Percentiles rank a stretch among this genome's conserved stretches.
Evolutionary conservation across 2,329 filamentous ascomycete species (phyloP).

Genomic region (Dothistroma pini): DNA sequence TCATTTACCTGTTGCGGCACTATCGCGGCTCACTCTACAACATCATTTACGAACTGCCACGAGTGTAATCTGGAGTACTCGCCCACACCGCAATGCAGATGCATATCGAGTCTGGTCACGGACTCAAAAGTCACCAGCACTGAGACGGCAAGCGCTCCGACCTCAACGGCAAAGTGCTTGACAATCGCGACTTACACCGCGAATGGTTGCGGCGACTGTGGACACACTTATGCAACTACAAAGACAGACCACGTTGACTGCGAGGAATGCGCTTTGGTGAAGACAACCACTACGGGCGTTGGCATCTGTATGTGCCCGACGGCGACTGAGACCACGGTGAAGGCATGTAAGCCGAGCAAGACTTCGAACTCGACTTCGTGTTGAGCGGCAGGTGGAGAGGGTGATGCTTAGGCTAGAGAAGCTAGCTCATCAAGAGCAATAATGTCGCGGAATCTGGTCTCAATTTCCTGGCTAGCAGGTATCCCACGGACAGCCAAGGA

Average conservation of each 20-base stretch:
- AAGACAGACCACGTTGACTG: slow-evolving; percentile 12
- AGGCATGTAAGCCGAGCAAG: background rate
- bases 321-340: slow-evolving; percentile 3
- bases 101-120: slow-evolving; percentile 4
- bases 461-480: too few species aligned
- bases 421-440: too few species aligned
- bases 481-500: background rate
- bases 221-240: slow-evolving; percentile 11
- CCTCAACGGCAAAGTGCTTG: background rate
- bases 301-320: slow-evolving; percentile 17
- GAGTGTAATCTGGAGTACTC: slow-evolving; percentile 8
- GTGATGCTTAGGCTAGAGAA: too few species aligned
- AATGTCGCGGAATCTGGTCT: too few species aligned
- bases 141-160: slow-evolving; percentile 9
- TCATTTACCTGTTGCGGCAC: slow-evolving; percentile 16
- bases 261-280: slow-evolving; percentile 11
- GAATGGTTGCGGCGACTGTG: slow-evolving; percentile 13
- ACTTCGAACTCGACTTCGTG: background rate
- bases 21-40: slow-evolving; percentile 13
- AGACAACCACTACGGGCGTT: slow-evolving; percentile 7
- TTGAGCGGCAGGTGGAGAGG: background rate
- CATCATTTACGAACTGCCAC: slow-evolving; percentile 12
- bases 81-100: slow-evolving; percentile 13
- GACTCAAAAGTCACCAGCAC: slow-evolving; percentile 10
- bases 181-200: slow-evolving; percentile 5